Base-by-base conservation (phyloP, 2,329 filamentous ascomycete species). In the Septoria linicola region DNA sequence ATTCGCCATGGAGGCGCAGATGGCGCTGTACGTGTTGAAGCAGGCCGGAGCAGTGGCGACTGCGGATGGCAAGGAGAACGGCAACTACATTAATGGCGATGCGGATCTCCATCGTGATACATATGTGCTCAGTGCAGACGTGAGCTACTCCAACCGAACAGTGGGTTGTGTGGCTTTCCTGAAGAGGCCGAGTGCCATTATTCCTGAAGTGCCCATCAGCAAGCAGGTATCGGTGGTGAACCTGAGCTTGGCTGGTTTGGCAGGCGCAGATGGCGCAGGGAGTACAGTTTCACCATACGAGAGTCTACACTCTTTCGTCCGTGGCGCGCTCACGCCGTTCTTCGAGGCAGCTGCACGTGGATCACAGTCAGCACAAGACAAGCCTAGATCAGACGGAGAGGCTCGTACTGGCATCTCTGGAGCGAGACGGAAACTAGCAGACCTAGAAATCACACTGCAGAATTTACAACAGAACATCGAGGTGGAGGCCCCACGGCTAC, bases 381-480 rank as follows among this genome's bases (percentile, higher is more conserved):
- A 88, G 66, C 84, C 83, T 58, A 84, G 89, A 64, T 82, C 87
- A 16, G 91, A 97, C 65, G 84, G 88, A 43, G 93, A 97, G 66
- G 84, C 88, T 37, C 95, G 95, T 75, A 95, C 89, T 14, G 93
- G 93, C 54, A 91, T 99, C 57, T 90, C 93, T 13, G 89, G 92
- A n/a, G 92, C 93, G 16, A 96, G 96, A 78, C 96, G 96, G 80
- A 89, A 90, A 66, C 85, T 97, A 70, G 93, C 92, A 43, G 95
- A 99, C 70, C 74, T 99, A 61, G 91, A 96, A 70, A 79, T 96
- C 62, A 93, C 87, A 61, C 76, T 99, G 64, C 80, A 90, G 51
- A 92, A 99, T 66, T 78, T 99, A 48, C 91, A 96, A 72, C 91
- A 99, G 71, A 97, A 99, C 71, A 90, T 96, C 49, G 95, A 99